These are phyloP conservation scores for Mycena citricolor DNA, from an alignment of 1,284 basidiomycete genomes.

Conservation along the genomic window DNA sequence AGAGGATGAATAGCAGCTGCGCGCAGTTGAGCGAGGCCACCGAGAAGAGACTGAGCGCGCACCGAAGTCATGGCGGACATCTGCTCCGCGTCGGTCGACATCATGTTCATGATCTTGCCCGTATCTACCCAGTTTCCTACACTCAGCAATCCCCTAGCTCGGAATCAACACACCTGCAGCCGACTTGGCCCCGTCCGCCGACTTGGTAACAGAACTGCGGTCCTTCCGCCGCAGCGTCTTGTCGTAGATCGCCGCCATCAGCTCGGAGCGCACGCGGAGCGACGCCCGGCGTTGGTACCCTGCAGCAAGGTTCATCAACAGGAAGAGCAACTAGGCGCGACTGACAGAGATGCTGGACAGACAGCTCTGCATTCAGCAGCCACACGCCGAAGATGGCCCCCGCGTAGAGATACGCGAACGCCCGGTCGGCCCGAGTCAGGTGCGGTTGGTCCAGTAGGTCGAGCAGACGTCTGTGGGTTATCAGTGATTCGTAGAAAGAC, in stretches of 20 bases:
- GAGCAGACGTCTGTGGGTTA: constrained; percentile 38
- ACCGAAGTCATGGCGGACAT: constrained; percentile 33
- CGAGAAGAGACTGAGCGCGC: constrained; percentile 41
- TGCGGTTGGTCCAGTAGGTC: constrained; percentile 36
- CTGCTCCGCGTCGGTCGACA: constrained; percentile 58
- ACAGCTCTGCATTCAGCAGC: constrained; percentile 8
- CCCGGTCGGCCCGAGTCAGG: neutral
- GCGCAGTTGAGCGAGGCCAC: neutral
- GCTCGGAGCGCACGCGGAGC: constrained; percentile 67
- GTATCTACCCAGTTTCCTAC: constrained; percentile 73
- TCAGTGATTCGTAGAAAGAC: neutral
- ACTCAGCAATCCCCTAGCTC: no score
- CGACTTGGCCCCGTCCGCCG: constrained; percentile 30
- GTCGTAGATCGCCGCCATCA: constrained; percentile 85
- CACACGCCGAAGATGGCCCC: constrained; percentile 6
- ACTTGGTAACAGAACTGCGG: constrained; percentile 66
- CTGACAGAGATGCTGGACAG: constrained; percentile 29
- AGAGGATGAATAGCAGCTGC: constrained; percentile 6
- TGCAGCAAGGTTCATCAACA: neutral
- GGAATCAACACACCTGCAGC: no score
- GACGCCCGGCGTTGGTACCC: constrained; percentile 67
- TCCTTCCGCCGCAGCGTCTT: constrained; percentile 87
- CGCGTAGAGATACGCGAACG: constrained; percentile 9
- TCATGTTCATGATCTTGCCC: constrained; percentile 80
- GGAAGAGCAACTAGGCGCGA: neutral